Percentiles rank a stretch among this genome's conserved stretches.
phyloP scores from a whole-genome alignment of 169 alveolate species.

The Babesia gibsoni region DNA sequence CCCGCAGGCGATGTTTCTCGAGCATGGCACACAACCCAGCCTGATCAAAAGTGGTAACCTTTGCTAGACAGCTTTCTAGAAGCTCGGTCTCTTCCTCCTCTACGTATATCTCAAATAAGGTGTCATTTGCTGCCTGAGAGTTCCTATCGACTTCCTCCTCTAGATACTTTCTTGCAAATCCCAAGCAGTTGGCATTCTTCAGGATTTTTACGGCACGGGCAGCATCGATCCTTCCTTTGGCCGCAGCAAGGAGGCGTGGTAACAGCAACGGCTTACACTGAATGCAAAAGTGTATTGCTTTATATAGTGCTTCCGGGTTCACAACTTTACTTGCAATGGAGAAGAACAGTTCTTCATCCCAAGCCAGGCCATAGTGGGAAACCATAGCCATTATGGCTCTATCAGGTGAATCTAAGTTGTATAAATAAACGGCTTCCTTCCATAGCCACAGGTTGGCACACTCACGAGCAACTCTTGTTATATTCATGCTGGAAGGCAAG shows the following conservation, averaged over 20 bases:
- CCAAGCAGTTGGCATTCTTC: conserved; percentile 78
- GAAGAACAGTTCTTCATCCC: conserved; percentile 81
- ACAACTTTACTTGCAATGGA: conserved; percentile 79
- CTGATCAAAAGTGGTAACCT: conserved; percentile 94
- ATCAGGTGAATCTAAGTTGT: conserved; percentile 93
- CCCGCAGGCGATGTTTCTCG: conserved; percentile 94
- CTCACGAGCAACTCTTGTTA: conserved; percentile 93
- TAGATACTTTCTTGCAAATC: conserved; percentile 75
- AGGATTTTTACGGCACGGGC: conserved; percentile 90
- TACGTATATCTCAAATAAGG: conserved; percentile 94
- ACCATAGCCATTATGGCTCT: conserved; percentile 94
- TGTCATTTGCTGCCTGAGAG: conserved; percentile 95
- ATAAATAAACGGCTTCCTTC: conserved; percentile 92
- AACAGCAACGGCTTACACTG: conserved; percentile 98
- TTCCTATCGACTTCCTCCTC: conserved; percentile 82
- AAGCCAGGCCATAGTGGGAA: conserved; percentile 96
- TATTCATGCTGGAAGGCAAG: conserved; percentile 74
- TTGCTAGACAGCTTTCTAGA: conserved; percentile 89
- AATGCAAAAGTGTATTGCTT: conserved; percentile 96
- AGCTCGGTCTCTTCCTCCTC: conserved; percentile 95
- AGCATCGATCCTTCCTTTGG: conserved; percentile 87
- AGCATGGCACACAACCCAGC: conserved; percentile 84
- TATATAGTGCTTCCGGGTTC: conserved; percentile 94
- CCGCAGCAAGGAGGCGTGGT: conserved; percentile 82
- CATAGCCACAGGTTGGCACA: conserved; percentile 78